Evolutionary conservation across 139 green algal genomes (phyloP), one percentile per base, ranked within the genome.

Genomic region (Micromonas commoda): DNA sequence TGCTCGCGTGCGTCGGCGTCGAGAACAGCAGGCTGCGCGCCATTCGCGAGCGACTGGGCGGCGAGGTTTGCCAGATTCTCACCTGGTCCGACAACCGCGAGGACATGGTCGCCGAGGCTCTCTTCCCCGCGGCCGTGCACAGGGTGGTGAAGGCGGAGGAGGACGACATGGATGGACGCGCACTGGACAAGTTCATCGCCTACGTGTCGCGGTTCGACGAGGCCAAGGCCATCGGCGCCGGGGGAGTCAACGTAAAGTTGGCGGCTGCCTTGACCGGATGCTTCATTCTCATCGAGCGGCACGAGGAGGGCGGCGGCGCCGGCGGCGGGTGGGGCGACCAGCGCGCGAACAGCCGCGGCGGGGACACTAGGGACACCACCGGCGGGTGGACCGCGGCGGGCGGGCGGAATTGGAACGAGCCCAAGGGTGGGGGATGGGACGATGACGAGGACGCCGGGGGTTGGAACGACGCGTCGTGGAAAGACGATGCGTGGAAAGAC

Each of bases 201-300:
- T 63, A 63, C 37, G 68, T 75, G 1, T 23, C 0, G 0, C 24
- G 32, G 5, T 60, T 63, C 3, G 68, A 75, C 29, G n/a, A 34
- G 23, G 28, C 35, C 1, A 38, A 39, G 20, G 68, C 68, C 0
- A 75, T 75, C 53, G 68, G 68, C 29, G 2, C 68, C 37, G 29
- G 29, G 21, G 68, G 68, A 1, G 34, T n/a, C 9, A 75, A 75
- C 68, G 68, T 75, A 5, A 75, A 75, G 29, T 37, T 75, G 1
- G 35, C 37, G 37, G 68, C 63, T 1, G 28, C 63, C 21, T 16
- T 70, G 3, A 37, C n/a, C 31, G 28, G 63, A 32, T 70, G 63
- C 24, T 70, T 70, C 63, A 70, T 70, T 26, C 28, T 39, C 20
- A 70, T 70, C 63, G 28, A 39, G 28, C 31, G 28, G 6, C 16